phyloP scores from a whole-genome alignment of 495 filamentous ascomycete species.

The Neurospora sublineolata region DNA sequence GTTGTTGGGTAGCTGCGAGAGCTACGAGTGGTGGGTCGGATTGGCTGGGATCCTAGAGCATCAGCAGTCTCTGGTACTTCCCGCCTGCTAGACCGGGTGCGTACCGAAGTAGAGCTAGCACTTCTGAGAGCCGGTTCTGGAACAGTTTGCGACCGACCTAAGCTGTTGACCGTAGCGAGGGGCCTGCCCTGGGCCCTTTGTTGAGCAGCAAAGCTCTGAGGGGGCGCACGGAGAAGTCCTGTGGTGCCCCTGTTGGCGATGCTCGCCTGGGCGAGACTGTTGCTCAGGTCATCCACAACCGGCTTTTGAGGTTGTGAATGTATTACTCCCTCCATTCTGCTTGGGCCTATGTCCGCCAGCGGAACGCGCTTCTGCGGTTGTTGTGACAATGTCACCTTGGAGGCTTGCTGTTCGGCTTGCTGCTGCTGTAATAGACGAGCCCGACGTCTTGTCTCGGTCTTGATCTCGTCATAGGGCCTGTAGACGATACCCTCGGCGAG shows the following conservation, averaged over 20 bases:
- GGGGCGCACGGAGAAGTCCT: slow-evolving; percentile 31
- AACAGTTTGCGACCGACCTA: slow-evolving; percentile 10
- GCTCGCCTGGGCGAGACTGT: slow-evolving; percentile 12
- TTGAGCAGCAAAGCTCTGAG: slow-evolving; percentile 49
- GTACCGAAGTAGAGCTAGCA: slow-evolving; percentile 5
- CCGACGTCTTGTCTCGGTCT: slow-evolving; percentile 24
- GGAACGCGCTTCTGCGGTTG: neutral
- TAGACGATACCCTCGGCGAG: slow-evolving; percentile 60
- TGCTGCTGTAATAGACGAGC: slow-evolving; percentile 16
- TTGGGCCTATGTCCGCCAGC: neutral
- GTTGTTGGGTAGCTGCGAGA: slow-evolving; percentile 16
- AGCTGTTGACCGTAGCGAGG: slow-evolving; percentile 9
- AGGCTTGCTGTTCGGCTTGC: neutral
- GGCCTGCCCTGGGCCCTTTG: slow-evolving; percentile 39
- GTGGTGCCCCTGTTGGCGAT: slow-evolving; percentile 7
- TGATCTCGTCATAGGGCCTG: slow-evolving; percentile 37
- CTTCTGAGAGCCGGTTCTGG: slow-evolving; percentile 10
- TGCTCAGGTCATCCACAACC: slow-evolving; percentile 12
- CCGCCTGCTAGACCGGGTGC: neutral
- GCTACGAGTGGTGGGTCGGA: slow-evolving; percentile 12
- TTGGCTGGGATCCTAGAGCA: slow-evolving; percentile 2
- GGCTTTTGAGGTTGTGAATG: neutral
- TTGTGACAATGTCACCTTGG: neutral
- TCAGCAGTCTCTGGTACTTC: slow-evolving; percentile 5
- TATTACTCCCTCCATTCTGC: slow-evolving; percentile 1